A percentile compares a stretch with the other conserved stretches of the same genome.
Evolutionary conservation across 2,329 filamentous ascomycete species (phyloP).

Genomic region (Paecilomyces sp.): DNA sequence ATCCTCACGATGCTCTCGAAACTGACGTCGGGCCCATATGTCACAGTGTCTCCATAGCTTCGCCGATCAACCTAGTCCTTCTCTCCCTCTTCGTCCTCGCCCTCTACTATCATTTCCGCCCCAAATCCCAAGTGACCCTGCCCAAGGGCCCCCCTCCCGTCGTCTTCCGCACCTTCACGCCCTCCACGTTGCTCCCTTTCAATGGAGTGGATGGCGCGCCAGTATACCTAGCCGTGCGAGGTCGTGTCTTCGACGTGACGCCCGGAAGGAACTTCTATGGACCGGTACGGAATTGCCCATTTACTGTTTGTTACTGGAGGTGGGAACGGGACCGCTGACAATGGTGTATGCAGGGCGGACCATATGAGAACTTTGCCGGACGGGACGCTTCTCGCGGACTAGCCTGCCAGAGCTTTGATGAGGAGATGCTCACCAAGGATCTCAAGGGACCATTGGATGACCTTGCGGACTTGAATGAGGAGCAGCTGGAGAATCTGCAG

Average conservation of each 20-base stretch:
- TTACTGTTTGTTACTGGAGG: not conserved
- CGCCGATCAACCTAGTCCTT: conserved; percentile 56
- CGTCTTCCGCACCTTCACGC: conserved; percentile 79
- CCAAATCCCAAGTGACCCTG: conserved; percentile 44
- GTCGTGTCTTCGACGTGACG: conserved; percentile 84
- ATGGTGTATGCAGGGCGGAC: conserved; percentile 56
- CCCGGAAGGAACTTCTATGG: conserved; percentile 90
- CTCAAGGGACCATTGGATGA: conserved; percentile 75
- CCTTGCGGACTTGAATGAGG: conserved; percentile 61
- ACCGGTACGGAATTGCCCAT: conserved; percentile 42
- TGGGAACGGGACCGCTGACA: not conserved
- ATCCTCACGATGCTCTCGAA: conserved; percentile 23
- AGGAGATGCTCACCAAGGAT: conserved; percentile 90
- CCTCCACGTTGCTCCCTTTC: conserved; percentile 75
- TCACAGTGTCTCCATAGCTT: conserved; percentile 47
- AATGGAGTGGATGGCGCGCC: conserved; percentile 68
- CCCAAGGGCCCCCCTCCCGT: conserved; percentile 56
- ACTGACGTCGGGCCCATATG: conserved; percentile 2
- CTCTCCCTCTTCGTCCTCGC: conserved; percentile 51
- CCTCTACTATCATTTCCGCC: conserved; percentile 53
- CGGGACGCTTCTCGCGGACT: conserved; percentile 83
- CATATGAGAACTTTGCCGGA: conserved; percentile 94
- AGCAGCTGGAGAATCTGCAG: conserved; percentile 73
- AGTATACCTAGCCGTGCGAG: conserved; percentile 86
- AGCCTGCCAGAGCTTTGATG: conserved; percentile 86